phyloP scores from a whole-genome alignment of 2,329 filamentous ascomycete genomes.

The Aureobasidium leucospermi region DNA sequence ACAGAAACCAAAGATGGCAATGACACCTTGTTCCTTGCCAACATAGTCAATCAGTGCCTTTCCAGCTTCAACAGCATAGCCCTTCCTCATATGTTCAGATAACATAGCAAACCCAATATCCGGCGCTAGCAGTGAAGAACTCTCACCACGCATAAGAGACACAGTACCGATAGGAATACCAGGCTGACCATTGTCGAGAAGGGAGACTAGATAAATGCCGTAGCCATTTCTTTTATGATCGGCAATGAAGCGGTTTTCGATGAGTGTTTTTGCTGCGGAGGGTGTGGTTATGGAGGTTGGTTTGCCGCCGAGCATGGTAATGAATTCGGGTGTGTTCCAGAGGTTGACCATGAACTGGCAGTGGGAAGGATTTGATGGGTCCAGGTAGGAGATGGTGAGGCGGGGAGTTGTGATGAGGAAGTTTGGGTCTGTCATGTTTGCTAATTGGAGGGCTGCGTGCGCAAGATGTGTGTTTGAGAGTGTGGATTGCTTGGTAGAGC shows the following conservation, averaged over 20 bases:
- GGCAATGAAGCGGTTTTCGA: not conserved
- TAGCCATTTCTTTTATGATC: not conserved
- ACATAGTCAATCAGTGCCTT: not conserved
- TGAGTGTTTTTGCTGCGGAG: not conserved
- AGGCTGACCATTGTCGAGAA: not conserved
- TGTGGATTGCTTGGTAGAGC: not conserved
- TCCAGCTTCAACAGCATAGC: not conserved
- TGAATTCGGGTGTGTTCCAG: slow-evolving; percentile 5
- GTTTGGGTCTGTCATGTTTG: not conserved
- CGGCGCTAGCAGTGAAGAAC: not conserved
- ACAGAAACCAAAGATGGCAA: not conserved
- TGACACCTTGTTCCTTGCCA: not conserved
- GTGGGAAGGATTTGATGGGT: not conserved
- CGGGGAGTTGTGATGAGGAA: not conserved
- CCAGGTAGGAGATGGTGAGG: not conserved
- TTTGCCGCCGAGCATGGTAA: not conserved
- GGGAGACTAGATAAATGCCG: not conserved
- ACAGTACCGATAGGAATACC: not conserved
- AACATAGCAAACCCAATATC: not conserved
- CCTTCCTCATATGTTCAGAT: not conserved
- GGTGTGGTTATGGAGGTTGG: not conserved
- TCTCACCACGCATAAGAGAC: not conserved
- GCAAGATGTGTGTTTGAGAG: not conserved
- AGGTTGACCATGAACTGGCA: not conserved
- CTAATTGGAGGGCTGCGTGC: not conserved